Evolutionary conservation across 2,329 filamentous ascomycete genomes (phyloP).

Genomic region (Hypoxylon rubiginosum): DNA sequence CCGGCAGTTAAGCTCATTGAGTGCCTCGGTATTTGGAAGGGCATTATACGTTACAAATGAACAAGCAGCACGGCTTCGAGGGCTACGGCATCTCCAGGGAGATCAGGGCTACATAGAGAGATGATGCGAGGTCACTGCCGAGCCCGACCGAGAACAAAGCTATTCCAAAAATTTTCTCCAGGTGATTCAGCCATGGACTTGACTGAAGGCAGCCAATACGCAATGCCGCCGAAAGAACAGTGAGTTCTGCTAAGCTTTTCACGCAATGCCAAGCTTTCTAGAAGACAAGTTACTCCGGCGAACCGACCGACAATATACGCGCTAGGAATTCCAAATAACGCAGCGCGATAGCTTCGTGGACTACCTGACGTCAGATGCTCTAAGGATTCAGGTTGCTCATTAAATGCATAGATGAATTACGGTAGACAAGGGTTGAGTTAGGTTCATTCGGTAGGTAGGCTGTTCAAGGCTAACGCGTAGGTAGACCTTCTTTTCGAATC

Average conservation of each 20-base stretch:
- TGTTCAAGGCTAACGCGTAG: background rate
- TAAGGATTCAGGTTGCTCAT: background rate
- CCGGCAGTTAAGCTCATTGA: conserved; percentile 6
- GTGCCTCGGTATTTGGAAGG: background rate
- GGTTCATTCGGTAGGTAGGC: background rate
- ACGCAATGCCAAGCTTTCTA: background rate
- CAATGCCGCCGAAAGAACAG: background rate
- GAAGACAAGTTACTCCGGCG: background rate
- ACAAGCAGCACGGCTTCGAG: background rate
- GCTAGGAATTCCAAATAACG: background rate
- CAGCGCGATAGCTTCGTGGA: background rate
- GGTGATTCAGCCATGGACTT: conserved; percentile 4
- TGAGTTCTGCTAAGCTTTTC: background rate
- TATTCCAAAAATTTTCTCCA: background rate
- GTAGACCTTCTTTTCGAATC: background rate
- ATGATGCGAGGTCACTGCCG: conserved; percentile 11
- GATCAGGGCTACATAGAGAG: conserved; percentile 3
- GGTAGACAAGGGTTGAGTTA: background rate
- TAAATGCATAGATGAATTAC: background rate
- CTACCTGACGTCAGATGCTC: background rate
- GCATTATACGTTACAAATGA: background rate
- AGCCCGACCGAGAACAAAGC: conserved; percentile 6
- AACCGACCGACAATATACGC: background rate
- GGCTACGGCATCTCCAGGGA: background rate
- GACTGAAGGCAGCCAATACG: background rate